Evolutionary conservation across 2,329 filamentous ascomycete species (phyloP).

Genomic region (Botryotinia convoluta): DNA sequence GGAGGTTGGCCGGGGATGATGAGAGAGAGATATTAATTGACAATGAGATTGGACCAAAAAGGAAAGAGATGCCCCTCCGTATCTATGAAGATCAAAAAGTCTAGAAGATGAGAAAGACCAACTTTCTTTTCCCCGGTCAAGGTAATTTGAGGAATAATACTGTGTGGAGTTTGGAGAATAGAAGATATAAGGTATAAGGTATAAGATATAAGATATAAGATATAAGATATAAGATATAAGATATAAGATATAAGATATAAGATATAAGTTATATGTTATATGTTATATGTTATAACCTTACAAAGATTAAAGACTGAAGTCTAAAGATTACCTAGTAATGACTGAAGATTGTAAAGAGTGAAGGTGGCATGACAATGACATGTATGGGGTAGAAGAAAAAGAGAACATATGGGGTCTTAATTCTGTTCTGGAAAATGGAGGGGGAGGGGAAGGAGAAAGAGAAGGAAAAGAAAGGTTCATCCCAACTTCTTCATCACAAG

Average conservation of each 20-base stretch:
- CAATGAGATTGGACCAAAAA: neutral
- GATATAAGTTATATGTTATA: neutral
- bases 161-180: neutral
- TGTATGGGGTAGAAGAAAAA: no score
- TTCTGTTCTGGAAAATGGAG: neutral
- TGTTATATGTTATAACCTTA: neutral
- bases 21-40: slow-evolving; percentile 1
- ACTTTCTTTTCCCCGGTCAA: neutral
- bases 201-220: no score
- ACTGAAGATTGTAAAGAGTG: neutral
- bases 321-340: no score
- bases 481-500: neutral
- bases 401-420: neutral
- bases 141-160: neutral
- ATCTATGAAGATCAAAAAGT: neutral
- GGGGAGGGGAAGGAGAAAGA: no score
- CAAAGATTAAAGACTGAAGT: neutral
- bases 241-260: neutral
- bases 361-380: neutral
- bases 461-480: neutral
- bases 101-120: neutral
- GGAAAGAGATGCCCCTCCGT: neutral
- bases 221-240: no score
- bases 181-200: neutral
- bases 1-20: neutral